phyloP scores from a whole-genome alignment of 306 rosid genomes.

The Gastrolobium villosum region DNA sequence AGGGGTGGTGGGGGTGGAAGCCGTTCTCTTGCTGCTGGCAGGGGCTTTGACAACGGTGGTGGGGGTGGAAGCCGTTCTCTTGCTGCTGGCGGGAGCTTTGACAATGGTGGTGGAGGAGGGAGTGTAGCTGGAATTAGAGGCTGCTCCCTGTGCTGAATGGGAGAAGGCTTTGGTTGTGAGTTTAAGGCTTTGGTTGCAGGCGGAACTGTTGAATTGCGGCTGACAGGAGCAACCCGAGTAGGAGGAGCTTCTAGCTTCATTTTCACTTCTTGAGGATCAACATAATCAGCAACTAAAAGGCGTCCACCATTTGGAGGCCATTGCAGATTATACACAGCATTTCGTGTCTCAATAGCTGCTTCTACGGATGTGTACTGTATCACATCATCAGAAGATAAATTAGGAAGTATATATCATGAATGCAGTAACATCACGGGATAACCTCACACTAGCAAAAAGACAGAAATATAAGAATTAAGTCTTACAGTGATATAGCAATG shows the following conservation, averaged over 20 bases:
- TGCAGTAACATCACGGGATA: background rate
- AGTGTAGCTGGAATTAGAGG: constrained; percentile 23
- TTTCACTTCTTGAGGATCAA: constrained; percentile 90
- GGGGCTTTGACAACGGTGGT: constrained; percentile 60
- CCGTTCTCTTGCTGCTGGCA: constrained; percentile 70
- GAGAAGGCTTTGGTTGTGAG: constrained; percentile 19
- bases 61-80: constrained; percentile 67
- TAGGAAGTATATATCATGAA: constrained; percentile 11
- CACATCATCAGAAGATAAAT: constrained; percentile 7
- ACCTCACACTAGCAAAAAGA: constrained; percentile 3
- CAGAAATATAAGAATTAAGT: constrained; percentile 31
- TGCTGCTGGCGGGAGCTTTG: constrained; percentile 55
- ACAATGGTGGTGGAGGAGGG: constrained; percentile 55
- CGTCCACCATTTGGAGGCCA: constrained; percentile 99
- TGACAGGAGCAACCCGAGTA: constrained; percentile 61
- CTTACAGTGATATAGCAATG: constrained; percentile 98
- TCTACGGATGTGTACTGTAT: constrained; percentile 83
- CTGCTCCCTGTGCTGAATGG: constrained; percentile 12
- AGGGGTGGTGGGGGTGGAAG: constrained; percentile 91
- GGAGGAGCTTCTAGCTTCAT: constrained; percentile 71
- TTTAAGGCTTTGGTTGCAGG: background rate
- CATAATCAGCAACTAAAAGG: constrained; percentile 81
- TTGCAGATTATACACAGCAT: constrained; percentile 90
- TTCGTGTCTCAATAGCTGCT: constrained; percentile 87
- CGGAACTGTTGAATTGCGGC: constrained; percentile 57